phyloP scores from a whole-genome alignment of 768 basidiomycete species.

The Austroboletus festivus region DNA sequence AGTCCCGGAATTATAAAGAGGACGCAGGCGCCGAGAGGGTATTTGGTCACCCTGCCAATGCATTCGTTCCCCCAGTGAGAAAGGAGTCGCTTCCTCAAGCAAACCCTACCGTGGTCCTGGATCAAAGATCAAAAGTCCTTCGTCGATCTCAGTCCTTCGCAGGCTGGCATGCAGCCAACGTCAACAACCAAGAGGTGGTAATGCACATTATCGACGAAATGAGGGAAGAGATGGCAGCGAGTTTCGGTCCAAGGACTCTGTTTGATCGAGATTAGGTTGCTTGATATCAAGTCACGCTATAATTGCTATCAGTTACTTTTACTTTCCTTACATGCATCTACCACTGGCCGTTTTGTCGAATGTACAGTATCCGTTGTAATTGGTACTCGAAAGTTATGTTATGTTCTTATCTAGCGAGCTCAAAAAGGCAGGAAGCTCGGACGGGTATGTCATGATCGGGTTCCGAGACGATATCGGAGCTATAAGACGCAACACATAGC shows the following conservation, averaged over 20 bases:
- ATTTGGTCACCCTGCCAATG: slow-evolving; percentile 18
- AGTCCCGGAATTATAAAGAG: too few relatives aligned
- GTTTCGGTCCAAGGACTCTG: slow-evolving; percentile 17
- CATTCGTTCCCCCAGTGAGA: slow-evolving; percentile 5
- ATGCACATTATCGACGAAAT: slow-evolving; percentile 19
- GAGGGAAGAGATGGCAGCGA: slow-evolving; percentile 14
- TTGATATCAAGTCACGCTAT: not conserved
- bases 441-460: too few relatives aligned
- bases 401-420: too few relatives aligned
- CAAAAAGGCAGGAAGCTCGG: too few relatives aligned
- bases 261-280: slow-evolving; percentile 12
- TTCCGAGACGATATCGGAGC: not conserved
- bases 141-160: slow-evolving; percentile 29
- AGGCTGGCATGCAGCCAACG: slow-evolving; percentile 4
- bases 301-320: not conserved
- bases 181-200: slow-evolving; percentile 5
- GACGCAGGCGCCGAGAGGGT: slow-evolving; percentile 3
- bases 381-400: too few relatives aligned
- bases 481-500: slow-evolving; percentile 7
- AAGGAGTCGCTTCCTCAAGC: slow-evolving; percentile 16
- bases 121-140: not conserved
- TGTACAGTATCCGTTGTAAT: too few relatives aligned
- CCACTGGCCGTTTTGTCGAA: too few relatives aligned
- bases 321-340: too few relatives aligned
- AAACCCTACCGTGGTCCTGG: not conserved